A percentile compares a stretch with the other conserved stretches of the same genome.
These are phyloP conservation scores for Colletotrichum brevisporum DNA, from an alignment of 2,329 filamentous ascomycete genomes.

Conservation along the genomic window DNA sequence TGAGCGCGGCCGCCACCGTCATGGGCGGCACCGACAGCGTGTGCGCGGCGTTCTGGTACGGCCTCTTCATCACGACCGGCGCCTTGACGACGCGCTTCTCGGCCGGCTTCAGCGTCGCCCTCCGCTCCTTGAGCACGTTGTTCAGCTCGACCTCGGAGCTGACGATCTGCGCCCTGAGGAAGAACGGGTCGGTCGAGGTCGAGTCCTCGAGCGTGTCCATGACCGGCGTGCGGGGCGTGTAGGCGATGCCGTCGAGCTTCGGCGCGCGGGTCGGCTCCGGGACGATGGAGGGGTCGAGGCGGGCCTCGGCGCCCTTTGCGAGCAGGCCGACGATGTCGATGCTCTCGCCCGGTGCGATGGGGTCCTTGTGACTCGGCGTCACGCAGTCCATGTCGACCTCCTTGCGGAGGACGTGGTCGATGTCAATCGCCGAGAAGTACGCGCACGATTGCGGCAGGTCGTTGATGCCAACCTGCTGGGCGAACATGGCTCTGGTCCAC, in stretches of 20 bases:
- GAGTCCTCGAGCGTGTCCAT: conserved; percentile 78
- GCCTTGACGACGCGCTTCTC: conserved; percentile 26
- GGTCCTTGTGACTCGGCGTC: conserved; percentile 85
- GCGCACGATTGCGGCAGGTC: conserved; percentile 95
- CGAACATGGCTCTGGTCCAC: conserved; percentile 98
- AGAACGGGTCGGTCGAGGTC: conserved; percentile 64
- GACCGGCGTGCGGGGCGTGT: conserved; percentile 80
- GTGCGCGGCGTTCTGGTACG: not conserved
- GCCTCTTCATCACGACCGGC: conserved; percentile 24
- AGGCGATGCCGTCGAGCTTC: conserved; percentile 72
- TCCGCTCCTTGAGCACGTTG: conserved; percentile 76
- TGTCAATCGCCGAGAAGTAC: conserved; percentile 95
- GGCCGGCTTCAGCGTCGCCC: conserved; percentile 50
- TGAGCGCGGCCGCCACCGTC: conserved; percentile 53
- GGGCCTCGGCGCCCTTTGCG: conserved; percentile 77
- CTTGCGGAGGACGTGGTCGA: conserved; percentile 95
- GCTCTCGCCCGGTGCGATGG: conserved; percentile 88
- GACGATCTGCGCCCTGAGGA: conserved; percentile 88
- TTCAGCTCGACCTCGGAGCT: conserved; percentile 80
- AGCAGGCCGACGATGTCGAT: conserved; percentile 87
- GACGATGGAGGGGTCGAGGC: conserved; percentile 75
- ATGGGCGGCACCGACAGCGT: conserved; percentile 50
- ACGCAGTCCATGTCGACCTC: conserved; percentile 99
- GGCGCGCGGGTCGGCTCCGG: conserved; percentile 69
- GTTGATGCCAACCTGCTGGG: conserved; percentile 95